Percentiles rank a stretch among this genome's conserved stretches.
Conservation (phyloP, 192 early-diverging fungal genomes). For the Gaertneriomyces sp. region DNA sequence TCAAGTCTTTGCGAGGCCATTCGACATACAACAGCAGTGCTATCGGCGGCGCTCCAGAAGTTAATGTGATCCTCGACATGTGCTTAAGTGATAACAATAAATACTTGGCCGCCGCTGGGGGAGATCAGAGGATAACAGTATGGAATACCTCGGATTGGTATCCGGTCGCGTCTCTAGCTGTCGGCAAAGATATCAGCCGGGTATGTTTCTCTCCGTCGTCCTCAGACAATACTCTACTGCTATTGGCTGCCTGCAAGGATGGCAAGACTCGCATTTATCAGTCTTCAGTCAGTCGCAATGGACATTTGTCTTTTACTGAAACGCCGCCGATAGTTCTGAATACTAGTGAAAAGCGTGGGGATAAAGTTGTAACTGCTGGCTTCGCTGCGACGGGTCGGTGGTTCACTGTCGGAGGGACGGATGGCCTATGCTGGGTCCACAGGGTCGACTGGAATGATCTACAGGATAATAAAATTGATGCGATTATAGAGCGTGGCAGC, state of each 20-base stretch:
- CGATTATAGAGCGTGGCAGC: not conserved
- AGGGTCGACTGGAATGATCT: slow-evolving; percentile 25
- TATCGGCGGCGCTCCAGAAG: too few species aligned
- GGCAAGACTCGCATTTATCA: slow-evolving; percentile 70
- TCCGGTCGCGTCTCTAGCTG: slow-evolving; percentile 45
- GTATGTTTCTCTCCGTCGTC: slow-evolving; percentile 79
- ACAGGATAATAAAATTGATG: not conserved
- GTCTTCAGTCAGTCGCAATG: slow-evolving; percentile 38
- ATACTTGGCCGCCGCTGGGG: slow-evolving; percentile 70
- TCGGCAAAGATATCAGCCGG: slow-evolving; percentile 56
- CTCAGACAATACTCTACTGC: slow-evolving; percentile 56
- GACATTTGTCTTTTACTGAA: slow-evolving; percentile 46
- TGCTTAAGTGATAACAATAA: slow-evolving; percentile 75
- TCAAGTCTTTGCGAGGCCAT: slow-evolving; percentile 81
- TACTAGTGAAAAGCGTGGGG: slow-evolving; percentile 21
- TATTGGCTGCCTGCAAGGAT: slow-evolving; percentile 70
- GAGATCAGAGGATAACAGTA: slow-evolving; percentile 70
- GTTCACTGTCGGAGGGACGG: slow-evolving; percentile 74
- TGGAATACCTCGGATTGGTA: slow-evolving; percentile 72
- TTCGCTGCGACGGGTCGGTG: slow-evolving; percentile 77
- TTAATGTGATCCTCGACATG: slow-evolving; percentile 67
- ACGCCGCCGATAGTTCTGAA: slow-evolving; percentile 51
- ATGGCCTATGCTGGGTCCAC: slow-evolving; percentile 74
- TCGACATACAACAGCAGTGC: slow-evolving; percentile 8
- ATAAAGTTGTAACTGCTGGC: slow-evolving; percentile 29